Evolutionary conservation across 116 monocot species (phyloP).

Genomic region (Phalaenopsis hybrid): DNA sequence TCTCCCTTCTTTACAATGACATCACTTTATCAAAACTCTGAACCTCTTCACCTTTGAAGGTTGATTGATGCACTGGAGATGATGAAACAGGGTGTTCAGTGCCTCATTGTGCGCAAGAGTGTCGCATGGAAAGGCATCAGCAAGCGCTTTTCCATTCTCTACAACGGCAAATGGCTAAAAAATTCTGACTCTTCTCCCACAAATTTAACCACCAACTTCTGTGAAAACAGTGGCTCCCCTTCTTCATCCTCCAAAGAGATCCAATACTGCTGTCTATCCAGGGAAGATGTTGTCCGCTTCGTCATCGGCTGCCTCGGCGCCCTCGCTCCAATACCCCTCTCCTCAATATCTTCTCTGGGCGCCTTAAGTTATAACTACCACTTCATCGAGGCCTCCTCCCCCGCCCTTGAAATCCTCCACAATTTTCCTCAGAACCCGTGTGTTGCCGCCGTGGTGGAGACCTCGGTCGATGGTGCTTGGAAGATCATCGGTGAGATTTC

Average conservation of each 20-base stretch:
- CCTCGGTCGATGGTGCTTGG: slow-evolving; percentile 37
- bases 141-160: slow-evolving; percentile 84
- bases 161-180: slow-evolving; percentile 87
- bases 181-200: slow-evolving; percentile 24
- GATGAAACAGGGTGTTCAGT: slow-evolving; percentile 84
- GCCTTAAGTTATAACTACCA: slow-evolving; percentile 39
- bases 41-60: slow-evolving; percentile 23
- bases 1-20: not conserved
- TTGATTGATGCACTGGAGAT: slow-evolving; percentile 87
- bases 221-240: not conserved
- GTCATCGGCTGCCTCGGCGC: slow-evolving; percentile 86
- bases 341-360: slow-evolving; percentile 57
- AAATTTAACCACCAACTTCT: not conserved
- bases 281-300: slow-evolving; percentile 83
- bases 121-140: slow-evolving; percentile 61
- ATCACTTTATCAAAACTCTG: not conserved
- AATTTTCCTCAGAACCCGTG: slow-evolving; percentile 60
- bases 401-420: slow-evolving; percentile 45
- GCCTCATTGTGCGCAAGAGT: slow-evolving; percentile 83
- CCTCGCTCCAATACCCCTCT: slow-evolving; percentile 73
- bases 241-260: slow-evolving; percentile 16
- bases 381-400: slow-evolving; percentile 43
- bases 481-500: slow-evolving; percentile 93
- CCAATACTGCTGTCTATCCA: slow-evolving; percentile 76
- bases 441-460: slow-evolving; percentile 64